phyloP scores from a whole-genome alignment of 495 filamentous ascomycete genomes.

The Neurospora sp. region DNA sequence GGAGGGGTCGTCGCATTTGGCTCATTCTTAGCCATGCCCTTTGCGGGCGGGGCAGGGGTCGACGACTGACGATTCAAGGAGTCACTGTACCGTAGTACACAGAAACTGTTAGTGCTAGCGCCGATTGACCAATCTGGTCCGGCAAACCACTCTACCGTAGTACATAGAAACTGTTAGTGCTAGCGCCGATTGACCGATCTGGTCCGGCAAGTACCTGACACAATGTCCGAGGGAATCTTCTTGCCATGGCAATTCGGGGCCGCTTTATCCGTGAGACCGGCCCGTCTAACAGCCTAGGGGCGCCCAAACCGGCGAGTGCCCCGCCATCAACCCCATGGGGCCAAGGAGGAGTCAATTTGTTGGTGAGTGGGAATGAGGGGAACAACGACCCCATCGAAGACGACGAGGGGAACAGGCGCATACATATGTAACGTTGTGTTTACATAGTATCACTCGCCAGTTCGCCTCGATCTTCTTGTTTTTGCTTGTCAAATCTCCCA shows the following conservation, averaged over 20 bases:
- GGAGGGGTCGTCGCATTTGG: not conserved
- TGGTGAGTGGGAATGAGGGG: not conserved
- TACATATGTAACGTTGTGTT: not conserved
- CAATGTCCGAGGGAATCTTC: too few species aligned
- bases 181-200: not conserved
- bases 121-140: not conserved
- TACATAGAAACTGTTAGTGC: not conserved
- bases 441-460: not conserved
- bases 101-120: not conserved
- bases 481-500: not conserved
- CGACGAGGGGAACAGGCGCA: not conserved
- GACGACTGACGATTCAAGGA: not conserved
- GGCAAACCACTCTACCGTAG: not conserved
- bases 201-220: too few species aligned
- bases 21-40: not conserved
- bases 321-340: not conserved
- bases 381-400: not conserved
- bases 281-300: not conserved
- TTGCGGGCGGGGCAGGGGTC: not conserved
- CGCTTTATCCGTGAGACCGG: not conserved
- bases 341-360: not conserved
- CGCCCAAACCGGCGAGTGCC: not conserved
- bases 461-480: not conserved
- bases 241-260: not conserved
- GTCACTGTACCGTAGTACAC: too few species aligned